A percentile compares a stretch with the other conserved stretches of the same genome.
These are phyloP conservation scores for Skeletonema grethae DNA, from an alignment of 108 stramenopile genomes.

Conservation along the genomic window DNA sequence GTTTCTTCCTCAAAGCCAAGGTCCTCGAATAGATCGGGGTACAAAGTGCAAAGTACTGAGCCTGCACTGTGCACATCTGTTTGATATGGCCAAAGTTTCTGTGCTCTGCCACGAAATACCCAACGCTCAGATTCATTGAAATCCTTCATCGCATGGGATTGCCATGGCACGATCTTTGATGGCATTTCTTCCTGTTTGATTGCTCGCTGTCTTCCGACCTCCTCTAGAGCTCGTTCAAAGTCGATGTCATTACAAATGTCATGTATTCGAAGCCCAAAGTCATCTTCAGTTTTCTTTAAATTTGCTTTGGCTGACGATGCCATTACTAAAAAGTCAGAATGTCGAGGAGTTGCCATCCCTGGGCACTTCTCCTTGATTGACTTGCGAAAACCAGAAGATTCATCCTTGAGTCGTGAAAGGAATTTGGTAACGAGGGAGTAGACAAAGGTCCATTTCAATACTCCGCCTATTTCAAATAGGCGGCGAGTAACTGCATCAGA, in stretches of 20 bases:
- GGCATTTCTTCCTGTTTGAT: background rate
- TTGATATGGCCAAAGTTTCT: conserved; percentile 51
- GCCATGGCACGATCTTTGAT: conserved; percentile 30
- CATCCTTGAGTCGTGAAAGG: conserved; percentile 20
- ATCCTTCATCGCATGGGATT: conserved; percentile 32
- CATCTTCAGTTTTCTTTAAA: conserved; percentile 46
- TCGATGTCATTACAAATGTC: conserved; percentile 38
- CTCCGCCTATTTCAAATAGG: conserved; percentile 24
- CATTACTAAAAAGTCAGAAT: conserved; percentile 64
- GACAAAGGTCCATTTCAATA: conserved; percentile 69
- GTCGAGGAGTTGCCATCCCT: conserved; percentile 40
- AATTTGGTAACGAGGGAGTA: conserved; percentile 52
- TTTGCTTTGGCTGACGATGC: conserved; percentile 17
- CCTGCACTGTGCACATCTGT: background rate
- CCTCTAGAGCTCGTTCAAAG: conserved; percentile 54
- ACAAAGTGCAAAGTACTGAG: conserved; percentile 1
- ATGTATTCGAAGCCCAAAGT: conserved; percentile 48
- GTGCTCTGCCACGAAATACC: conserved; percentile 48
- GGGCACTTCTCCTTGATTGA: conserved; percentile 34
- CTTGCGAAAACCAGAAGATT: conserved; percentile 8
- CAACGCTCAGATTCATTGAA: conserved; percentile 34
- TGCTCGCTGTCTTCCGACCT: conserved; percentile 24
- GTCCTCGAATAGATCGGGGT: conserved; percentile 47
- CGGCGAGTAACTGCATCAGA: conserved; percentile 25
- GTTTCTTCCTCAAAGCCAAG: conserved; percentile 22